These are phyloP conservation scores for Colletotrichum australisinense DNA, from an alignment of 2,329 filamentous ascomycete genomes.

Conservation along the genomic window DNA sequence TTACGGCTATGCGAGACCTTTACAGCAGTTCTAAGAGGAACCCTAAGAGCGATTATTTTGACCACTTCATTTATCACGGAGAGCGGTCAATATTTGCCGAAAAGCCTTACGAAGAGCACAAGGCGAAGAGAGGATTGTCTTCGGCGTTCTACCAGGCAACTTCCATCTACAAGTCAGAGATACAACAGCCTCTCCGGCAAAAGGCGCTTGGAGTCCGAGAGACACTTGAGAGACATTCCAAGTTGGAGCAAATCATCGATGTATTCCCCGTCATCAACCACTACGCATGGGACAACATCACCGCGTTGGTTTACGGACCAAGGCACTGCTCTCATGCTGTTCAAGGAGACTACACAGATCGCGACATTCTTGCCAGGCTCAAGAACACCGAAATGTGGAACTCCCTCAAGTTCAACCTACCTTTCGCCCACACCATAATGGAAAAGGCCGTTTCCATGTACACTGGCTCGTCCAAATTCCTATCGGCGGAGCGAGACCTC, in stretches of 20 bases:
- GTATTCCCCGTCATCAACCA: not conserved
- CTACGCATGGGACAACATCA: not conserved
- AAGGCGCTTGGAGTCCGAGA: not conserved
- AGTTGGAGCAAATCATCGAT: not conserved
- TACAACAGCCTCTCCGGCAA: not conserved
- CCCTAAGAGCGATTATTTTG: not conserved
- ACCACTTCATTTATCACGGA: not conserved
- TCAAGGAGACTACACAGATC: not conserved
- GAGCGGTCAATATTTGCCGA: not conserved
- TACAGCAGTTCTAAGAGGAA: not conserved
- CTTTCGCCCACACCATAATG: not conserved
- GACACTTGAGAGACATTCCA: not conserved
- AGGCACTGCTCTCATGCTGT: not conserved
- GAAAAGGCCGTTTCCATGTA: not conserved
- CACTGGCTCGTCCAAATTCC: not conserved
- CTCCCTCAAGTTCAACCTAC: not conserved
- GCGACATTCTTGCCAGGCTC: not conserved
- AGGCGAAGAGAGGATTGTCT: not conserved
- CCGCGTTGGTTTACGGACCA: not conserved
- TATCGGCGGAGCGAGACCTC: not conserved
- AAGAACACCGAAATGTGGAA: not conserved
- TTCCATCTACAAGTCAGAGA: not conserved
- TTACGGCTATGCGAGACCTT: not conserved
- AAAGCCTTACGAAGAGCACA: not conserved
- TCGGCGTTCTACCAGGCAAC: not conserved